Conservation (phyloP, 176 grass and related monocot species). For the Zea mays region Zm-B73-REFERENCE-NAM-5.0 NC_050096.1:307489501-307490000, state of each 20-base stretch:
- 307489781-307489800: constrained; percentile 83
- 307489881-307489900: constrained; percentile 65
- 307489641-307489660: neutral
- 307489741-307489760: constrained; percentile 51
- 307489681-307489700: neutral
- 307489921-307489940: constrained; percentile 37
- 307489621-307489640: neutral
- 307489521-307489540: neutral
- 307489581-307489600: neutral
- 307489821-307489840: constrained; percentile 73
- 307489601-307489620: neutral
- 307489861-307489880: constrained; percentile 77
- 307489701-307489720: constrained; percentile 5
- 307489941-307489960: neutral
- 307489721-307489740: neutral
- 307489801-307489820: constrained; percentile 64
- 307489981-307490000: constrained; percentile 8
- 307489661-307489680: neutral
- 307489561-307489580: neutral
- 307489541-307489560: neutral
- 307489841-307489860: constrained; percentile 66
- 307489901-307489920: constrained; percentile 77
- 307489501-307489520: neutral
- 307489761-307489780: constrained; percentile 88
- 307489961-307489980: constrained; percentile 18